Conservation (phyloP, 306 rosid genomes). For the Rosa chinensis region DNA sequence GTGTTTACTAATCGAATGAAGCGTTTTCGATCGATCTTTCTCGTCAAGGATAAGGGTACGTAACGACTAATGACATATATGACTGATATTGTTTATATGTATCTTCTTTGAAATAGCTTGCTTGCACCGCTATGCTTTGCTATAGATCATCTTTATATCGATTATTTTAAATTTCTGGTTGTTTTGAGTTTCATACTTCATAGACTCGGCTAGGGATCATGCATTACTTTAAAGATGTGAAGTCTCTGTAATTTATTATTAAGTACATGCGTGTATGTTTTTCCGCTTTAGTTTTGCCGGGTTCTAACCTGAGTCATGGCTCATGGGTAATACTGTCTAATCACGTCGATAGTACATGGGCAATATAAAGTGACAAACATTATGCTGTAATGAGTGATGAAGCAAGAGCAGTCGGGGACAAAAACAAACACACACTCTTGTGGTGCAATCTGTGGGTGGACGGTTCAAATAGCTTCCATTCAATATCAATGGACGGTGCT, state of each 20-base stretch:
- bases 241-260: too few relatives aligned
- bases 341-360: background rate
- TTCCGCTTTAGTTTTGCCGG: background rate
- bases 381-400: background rate
- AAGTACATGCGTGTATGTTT: too few relatives aligned
- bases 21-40: background rate
- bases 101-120: too few relatives aligned
- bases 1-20: background rate
- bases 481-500: background rate
- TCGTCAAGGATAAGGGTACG: background rate
- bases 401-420: background rate
- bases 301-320: background rate
- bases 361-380: background rate
- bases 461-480: background rate
- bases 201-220: too few relatives aligned
- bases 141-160: too few relatives aligned
- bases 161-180: background rate
- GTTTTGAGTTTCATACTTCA: background rate
- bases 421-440: background rate
- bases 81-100: background rate
- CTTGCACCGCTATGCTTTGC: background rate
- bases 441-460: background rate
- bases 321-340: background rate
- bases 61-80: background rate
- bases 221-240: too few relatives aligned